phyloP scores from a whole-genome alignment of 305 asterid genomes.

The Fraxinus greggii region DNA sequence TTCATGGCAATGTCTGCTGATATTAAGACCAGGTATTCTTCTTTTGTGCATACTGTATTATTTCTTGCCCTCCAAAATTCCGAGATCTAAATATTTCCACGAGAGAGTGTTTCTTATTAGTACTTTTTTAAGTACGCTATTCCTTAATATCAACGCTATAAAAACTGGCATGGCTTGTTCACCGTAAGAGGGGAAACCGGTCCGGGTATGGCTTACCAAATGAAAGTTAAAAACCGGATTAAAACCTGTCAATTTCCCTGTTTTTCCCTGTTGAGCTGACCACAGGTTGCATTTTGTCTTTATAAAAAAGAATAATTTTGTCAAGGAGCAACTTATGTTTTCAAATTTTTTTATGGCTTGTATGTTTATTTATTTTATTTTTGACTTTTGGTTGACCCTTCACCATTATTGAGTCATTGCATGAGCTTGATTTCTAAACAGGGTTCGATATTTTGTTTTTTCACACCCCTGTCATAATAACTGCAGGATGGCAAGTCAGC shows the following conservation, averaged over 20 bases:
- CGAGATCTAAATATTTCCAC: not conserved
- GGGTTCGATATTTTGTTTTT: not conserved
- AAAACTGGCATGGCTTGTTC: not conserved
- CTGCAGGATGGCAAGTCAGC: slow-evolving; percentile 82
- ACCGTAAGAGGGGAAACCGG: not conserved
- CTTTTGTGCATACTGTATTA: not conserved
- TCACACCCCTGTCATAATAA: not conserved
- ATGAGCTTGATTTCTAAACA: not conserved
- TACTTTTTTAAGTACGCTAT: not conserved
- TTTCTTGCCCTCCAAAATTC: not conserved
- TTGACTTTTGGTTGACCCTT: not conserved
- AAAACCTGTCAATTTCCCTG: not conserved
- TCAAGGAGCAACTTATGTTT: not conserved
- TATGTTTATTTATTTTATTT: not conserved
- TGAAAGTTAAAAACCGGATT: not conserved
- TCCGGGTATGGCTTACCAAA: not conserved
- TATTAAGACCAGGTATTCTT: slow-evolving; percentile 59
- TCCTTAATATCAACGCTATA: not conserved
- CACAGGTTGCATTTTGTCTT: not conserved
- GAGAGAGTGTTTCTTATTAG: not conserved
- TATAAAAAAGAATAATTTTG: not conserved
- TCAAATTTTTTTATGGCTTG: not conserved
- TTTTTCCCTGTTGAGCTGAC: not conserved
- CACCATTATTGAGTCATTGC: not conserved
- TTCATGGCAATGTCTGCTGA: slow-evolving; percentile 83